Evolutionary conservation across 1,284 basidiomycete genomes (phyloP).

Genomic region (Microbotryum saponariae): DNA sequence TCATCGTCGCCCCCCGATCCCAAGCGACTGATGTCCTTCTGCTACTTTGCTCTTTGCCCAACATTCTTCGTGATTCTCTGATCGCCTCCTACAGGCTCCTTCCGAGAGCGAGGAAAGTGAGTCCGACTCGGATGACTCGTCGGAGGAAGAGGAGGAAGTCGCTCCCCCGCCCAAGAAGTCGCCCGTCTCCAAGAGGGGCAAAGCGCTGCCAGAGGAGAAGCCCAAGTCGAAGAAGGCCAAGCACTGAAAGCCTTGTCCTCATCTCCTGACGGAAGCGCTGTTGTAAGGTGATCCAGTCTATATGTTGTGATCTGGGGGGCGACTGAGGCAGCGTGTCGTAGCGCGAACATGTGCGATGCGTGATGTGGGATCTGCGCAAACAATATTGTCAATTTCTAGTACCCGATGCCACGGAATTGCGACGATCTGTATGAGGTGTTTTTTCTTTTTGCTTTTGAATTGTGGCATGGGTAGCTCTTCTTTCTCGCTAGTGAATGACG

Average conservation of each 20-base stretch:
- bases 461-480: too few species aligned
- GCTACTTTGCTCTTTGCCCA: conserved; percentile 1
- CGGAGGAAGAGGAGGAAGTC: conserved; percentile 6
- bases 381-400: not conserved
- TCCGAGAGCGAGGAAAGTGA: conserved; percentile 4
- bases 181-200: conserved; percentile 11
- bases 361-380: not conserved
- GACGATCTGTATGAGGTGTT: not conserved
- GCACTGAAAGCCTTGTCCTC: not conserved
- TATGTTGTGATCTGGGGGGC: too few species aligned
- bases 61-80: not conserved
- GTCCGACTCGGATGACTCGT: conserved; percentile 4
- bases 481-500: too few species aligned
- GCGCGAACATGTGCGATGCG: not conserved
- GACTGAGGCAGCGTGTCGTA: not conserved
- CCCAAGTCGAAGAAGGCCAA: conserved; percentile 20
- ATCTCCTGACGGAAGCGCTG: not conserved
- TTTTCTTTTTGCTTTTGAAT: too few species aligned
- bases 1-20: not conserved
- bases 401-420: not conserved
- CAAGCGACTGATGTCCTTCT: not conserved
- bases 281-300: not conserved
- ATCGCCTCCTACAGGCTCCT: not conserved
- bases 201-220: conserved; percentile 16
- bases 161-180: conserved; percentile 8